A percentile compares a stretch with the other conserved stretches of the same genome.
Conservation (phyloP, 192 early-diverging fungal species). For the Lobulomyces angularis region DNA sequence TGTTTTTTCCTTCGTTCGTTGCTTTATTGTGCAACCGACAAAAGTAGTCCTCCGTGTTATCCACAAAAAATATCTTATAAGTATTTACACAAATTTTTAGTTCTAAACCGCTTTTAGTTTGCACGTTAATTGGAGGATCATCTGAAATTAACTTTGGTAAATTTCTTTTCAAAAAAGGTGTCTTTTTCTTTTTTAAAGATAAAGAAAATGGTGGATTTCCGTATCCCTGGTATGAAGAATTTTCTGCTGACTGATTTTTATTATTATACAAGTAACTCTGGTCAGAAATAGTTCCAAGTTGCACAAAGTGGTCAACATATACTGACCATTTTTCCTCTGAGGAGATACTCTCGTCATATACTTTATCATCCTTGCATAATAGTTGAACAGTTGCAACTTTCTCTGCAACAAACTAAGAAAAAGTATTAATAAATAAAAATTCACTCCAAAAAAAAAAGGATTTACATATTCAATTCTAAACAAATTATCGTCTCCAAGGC, state of each 20-base stretch:
- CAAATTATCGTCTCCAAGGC: slow-evolving; percentile 58
- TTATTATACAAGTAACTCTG: no score
- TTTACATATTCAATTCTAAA: slow-evolving; percentile 70
- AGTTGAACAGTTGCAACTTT: slow-evolving; percentile 71
- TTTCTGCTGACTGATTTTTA: no score
- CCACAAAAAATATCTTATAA: slow-evolving; percentile 96
- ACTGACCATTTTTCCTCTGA: slow-evolving; percentile 89
- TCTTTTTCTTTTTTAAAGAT: slow-evolving; percentile 13
- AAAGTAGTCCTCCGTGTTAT: slow-evolving; percentile 86
- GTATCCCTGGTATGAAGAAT: no score
- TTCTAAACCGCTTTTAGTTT: slow-evolving; percentile 69
- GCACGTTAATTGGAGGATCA: slow-evolving; percentile 34
- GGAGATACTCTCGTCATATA: slow-evolving; percentile 63
- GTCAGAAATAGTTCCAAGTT: slow-evolving; percentile 72
- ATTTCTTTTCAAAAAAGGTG: slow-evolving; percentile 67
- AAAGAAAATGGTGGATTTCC: no score
- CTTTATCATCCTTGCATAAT: slow-evolving; percentile 77
- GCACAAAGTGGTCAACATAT: slow-evolving; percentile 90
- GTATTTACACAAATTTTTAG: slow-evolving; percentile 96
- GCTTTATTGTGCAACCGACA: slow-evolving; percentile 5
- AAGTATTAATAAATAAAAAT: slow-evolving; percentile 2
- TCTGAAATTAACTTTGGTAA: slow-evolving; percentile 31
- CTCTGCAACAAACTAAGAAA: slow-evolving; percentile 38
- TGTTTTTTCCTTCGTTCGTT: no score
- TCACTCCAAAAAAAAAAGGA: slow-evolving; percentile 7